These are phyloP conservation scores for Prunella vulgaris DNA, from an alignment of 257 asterid genomes.

Conservation along the genomic window DNA sequence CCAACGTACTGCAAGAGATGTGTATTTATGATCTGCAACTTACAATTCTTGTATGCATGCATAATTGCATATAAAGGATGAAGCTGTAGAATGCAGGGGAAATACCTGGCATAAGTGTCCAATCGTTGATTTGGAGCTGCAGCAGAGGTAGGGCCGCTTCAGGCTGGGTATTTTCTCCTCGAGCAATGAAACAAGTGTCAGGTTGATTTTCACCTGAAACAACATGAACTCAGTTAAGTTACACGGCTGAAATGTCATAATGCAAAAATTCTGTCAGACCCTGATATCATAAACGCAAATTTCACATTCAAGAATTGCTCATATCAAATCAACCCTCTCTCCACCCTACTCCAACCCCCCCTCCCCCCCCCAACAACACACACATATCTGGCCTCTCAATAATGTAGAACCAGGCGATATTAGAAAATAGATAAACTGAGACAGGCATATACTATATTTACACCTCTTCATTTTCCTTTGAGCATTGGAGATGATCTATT, in stretches of 20 bases:
- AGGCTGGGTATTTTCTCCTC: conserved; percentile 75
- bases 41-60: no score
- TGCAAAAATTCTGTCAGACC: conserved; percentile 3
- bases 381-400: conserved; percentile 7
- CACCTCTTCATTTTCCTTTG: conserved; percentile 57
- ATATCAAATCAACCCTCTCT: conserved; percentile 1
- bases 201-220: conserved; percentile 66
- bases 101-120: conserved; percentile 74
- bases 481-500: conserved; percentile 54
- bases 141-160: conserved; percentile 79
- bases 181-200: conserved; percentile 64
- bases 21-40: conserved; percentile 6
- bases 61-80: conserved; percentile 9
- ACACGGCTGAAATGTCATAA: no score
- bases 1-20: conserved; percentile 70
- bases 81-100: conserved; percentile 18
- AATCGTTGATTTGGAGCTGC: conserved; percentile 59
- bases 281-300: conserved; percentile 4
- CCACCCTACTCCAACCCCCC: conserved; percentile 15
- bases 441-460: conserved; percentile 10
- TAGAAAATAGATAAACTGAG: neutral
- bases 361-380: no score
- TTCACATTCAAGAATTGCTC: neutral
- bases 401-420: neutral
- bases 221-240: conserved; percentile 15